Conservation (phyloP, 352 stramenopile genomes). For the Globisporangium cystogenes region DNA sequence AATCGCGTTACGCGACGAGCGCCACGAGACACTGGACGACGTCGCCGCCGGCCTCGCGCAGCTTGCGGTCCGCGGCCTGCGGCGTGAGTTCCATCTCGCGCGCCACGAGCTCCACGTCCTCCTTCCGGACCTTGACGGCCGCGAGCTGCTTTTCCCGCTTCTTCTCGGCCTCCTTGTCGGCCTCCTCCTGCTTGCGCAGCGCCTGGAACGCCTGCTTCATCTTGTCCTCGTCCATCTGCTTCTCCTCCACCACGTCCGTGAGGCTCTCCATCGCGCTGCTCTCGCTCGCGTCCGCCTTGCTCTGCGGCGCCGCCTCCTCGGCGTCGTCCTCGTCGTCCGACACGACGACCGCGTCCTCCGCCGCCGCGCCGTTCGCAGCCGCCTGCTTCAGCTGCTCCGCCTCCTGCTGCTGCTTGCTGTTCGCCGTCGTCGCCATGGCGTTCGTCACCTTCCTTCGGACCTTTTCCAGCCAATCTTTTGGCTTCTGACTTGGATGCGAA, state of each 20-base stretch:
- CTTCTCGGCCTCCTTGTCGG: conserved; percentile 74
- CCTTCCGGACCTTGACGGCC: conserved; percentile 77
- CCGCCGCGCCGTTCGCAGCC: conserved; percentile 4
- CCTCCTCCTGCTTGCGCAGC: conserved; percentile 75
- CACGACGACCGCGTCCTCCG: no score
- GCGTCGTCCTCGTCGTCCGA: conserved; percentile 54
- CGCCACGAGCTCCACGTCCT: conserved; percentile 73
- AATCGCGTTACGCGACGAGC: conserved; percentile 52
- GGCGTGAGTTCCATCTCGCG: conserved; percentile 72
- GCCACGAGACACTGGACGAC: conserved; percentile 61
- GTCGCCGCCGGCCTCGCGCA: conserved; percentile 73
- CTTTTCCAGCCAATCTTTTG: no score
- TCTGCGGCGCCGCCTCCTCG: conserved; percentile 49
- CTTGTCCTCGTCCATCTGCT: conserved; percentile 87
- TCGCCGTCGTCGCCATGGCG: no score
- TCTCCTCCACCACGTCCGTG: conserved; percentile 81
- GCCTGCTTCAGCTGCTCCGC: no score
- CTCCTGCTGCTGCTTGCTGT: no score
- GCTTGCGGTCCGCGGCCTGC: conserved; percentile 75
- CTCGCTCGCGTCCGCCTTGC: conserved; percentile 78
- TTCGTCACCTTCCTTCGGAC: no score
- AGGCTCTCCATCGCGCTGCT: conserved; percentile 81
- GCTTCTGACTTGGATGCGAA: no score
- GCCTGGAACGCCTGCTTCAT: conserved; percentile 79
- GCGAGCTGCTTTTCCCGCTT: conserved; percentile 76